Base-by-base conservation (phyloP, 805 yeast species). In the Osmozyma mogii region DNA sequence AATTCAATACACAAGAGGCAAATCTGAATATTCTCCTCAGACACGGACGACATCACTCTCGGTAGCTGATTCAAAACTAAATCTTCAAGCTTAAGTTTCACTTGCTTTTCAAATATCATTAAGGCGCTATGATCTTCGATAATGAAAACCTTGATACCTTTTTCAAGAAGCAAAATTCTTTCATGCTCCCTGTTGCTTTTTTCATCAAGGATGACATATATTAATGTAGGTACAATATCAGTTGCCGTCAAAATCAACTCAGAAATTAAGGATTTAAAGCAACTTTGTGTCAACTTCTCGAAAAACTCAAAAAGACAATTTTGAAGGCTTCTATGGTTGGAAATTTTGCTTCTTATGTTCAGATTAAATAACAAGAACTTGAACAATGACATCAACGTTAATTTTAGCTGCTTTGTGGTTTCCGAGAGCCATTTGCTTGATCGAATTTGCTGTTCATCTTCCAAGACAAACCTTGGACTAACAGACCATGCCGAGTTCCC, bases 401-500 rank as follows among this genome's bases (percentile, higher is more conserved):
- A 27, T 29, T 61, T 59, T 26, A 62, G 47, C 38, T 61, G 63
- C 27, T 52, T 54, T 1, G 65, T 47, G 3, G 65, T 56, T 1
- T 66, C 65, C 11, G 33, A 36, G 6, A 62, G 38, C 69, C 69
- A 63, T n/a, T n/a, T n/a, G n/a, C n/a, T n/a, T n/a, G n/a, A n/a
- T n/a, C n/a, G n/a, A n/a, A n/a, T n/a, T n/a, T n/a, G n/a, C n/a
- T n/a, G n/a, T n/a, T n/a, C n/a, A n/a, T n/a, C n/a, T n/a, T n/a
- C n/a, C n/a, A n/a, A n/a, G n/a, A n/a, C n/a, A n/a, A n/a, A n/a
- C n/a, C n/a, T n/a, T n/a, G n/a, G n/a, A n/a, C n/a, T n/a, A n/a
- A n/a, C n/a, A n/a, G n/a, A n/a, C n/a, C n/a, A n/a, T n/a, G n/a
- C n/a, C n/a, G n/a, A n/a, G n/a, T n/a, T n/a, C n/a, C n/a, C n/a